phyloP scores from a whole-genome alignment of 345 rosid species.

The Murraya paniculata region DNA sequence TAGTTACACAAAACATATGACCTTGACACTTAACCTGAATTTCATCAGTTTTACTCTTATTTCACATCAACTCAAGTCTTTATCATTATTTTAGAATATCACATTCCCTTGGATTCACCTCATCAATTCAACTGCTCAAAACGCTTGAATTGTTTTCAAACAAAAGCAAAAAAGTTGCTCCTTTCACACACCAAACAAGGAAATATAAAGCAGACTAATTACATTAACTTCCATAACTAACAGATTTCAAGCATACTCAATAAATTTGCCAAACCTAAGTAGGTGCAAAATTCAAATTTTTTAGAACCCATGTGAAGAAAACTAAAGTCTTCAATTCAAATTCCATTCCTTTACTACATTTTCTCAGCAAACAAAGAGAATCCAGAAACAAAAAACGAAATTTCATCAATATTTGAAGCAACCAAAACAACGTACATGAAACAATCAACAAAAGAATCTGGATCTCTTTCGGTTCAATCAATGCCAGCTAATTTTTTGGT shows the following conservation, averaged over 20 bases:
- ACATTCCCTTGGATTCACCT: neutral
- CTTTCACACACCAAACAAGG: neutral
- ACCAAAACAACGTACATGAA: constrained; percentile 26
- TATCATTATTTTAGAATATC: neutral
- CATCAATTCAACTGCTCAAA: neutral
- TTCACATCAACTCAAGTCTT: neutral
- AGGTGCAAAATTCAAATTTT: neutral
- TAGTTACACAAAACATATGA: neutral
- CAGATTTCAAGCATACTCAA: neutral
- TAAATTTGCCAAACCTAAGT: neutral
- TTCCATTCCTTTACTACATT: neutral
- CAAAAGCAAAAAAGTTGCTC: neutral
- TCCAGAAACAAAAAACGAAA: neutral
- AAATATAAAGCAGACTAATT: neutral
- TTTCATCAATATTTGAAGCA: neutral
- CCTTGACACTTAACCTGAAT: neutral
- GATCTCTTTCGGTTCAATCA: constrained; percentile 4
- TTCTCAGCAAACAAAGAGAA: constrained; percentile 14
- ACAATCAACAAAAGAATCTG: constrained; percentile 1
- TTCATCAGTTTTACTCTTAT: neutral
- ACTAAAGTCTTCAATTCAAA: neutral
- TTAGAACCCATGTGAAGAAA: neutral
- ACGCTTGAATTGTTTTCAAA: neutral
- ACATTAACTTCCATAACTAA: neutral
- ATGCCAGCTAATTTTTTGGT: constrained; percentile 16